Conservation (phyloP, 352 stramenopile species). For the Pythium catenulatum region DNA sequence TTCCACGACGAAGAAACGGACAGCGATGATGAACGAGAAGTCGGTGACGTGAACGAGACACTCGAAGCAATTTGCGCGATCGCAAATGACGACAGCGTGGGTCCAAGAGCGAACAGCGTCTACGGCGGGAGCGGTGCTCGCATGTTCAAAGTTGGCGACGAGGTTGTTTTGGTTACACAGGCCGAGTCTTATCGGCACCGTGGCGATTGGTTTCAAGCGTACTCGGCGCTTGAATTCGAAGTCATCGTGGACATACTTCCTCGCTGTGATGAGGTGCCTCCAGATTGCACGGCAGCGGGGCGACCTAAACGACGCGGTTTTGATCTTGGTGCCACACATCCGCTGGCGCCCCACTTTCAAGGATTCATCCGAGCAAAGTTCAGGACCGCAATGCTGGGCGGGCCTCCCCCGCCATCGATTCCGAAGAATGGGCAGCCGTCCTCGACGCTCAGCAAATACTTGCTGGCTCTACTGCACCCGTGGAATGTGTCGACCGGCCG, state of each 20-base stretch:
- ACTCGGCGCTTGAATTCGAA: background rate
- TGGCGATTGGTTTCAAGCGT: background rate
- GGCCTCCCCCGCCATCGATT: background rate
- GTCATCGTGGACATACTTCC: background rate
- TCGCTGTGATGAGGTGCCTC: background rate
- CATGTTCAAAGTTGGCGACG: background rate
- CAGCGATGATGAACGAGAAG: background rate
- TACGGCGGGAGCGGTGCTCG: background rate
- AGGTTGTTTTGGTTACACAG: background rate
- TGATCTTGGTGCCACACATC: background rate
- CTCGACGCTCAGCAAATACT: background rate
- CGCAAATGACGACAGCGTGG: background rate
- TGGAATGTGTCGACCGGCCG: background rate
- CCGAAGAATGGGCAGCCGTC: conserved; percentile 9
- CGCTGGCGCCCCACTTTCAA: conserved; percentile 10
- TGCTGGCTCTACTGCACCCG: background rate
- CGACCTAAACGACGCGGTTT: background rate
- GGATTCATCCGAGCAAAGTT: conserved; percentile 54
- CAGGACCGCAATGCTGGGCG: conserved; percentile 45
- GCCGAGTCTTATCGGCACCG: background rate
- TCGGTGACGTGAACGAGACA: background rate
- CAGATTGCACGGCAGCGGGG: background rate
- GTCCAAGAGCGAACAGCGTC: background rate
- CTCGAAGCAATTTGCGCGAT: background rate
- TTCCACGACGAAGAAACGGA: background rate